These are phyloP conservation scores for Pyrenula massariospora DNA, from an alignment of 495 filamentous ascomycete genomes.

Conservation along the genomic window DNA sequence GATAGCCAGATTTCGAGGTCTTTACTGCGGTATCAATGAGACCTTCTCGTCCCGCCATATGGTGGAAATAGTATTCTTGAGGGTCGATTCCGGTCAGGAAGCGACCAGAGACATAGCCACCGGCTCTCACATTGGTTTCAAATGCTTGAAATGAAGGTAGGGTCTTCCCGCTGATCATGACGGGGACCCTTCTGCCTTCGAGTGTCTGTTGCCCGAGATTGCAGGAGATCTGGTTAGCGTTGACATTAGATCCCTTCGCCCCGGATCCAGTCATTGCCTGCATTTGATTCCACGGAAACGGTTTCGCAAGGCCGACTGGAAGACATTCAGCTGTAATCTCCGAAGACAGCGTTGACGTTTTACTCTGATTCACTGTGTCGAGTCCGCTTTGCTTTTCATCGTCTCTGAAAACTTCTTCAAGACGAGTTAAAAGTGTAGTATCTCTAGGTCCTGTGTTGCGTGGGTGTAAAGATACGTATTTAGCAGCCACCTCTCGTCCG, in stretches of 20 bases:
- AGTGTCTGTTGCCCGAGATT: slow-evolving; percentile 95
- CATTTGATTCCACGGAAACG: slow-evolving; percentile 96
- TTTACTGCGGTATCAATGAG: slow-evolving; percentile 99
- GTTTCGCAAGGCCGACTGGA: slow-evolving; percentile 72
- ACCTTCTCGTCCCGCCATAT: slow-evolving; percentile 98
- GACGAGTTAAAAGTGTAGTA: slow-evolving; percentile 55
- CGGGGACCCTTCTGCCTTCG: slow-evolving; percentile 86
- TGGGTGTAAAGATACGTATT: slow-evolving; percentile 81
- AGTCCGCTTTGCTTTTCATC: slow-evolving; percentile 80
- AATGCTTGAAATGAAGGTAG: slow-evolving; percentile 88
- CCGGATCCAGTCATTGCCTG: slow-evolving; percentile 96
- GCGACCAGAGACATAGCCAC: slow-evolving; percentile 87
- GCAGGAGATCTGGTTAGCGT: slow-evolving; percentile 95
- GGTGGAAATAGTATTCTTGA: slow-evolving; percentile 98
- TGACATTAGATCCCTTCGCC: slow-evolving; percentile 86
- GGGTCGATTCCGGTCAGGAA: slow-evolving; percentile 97
- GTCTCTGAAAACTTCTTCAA: slow-evolving; percentile 86
- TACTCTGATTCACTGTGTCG: slow-evolving; percentile 73
- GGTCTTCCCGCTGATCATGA: slow-evolving; percentile 97
- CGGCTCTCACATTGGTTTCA: slow-evolving; percentile 79
- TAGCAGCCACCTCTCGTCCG: slow-evolving; percentile 72
- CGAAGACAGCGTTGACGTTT: slow-evolving; percentile 59
- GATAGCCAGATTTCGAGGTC: slow-evolving; percentile 89
- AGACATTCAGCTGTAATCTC: slow-evolving; percentile 69
- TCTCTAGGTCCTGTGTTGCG: slow-evolving; percentile 44